phyloP scores from a whole-genome alignment of 2,329 filamentous ascomycete genomes.

The Trichoderma harzianum region DNA sequence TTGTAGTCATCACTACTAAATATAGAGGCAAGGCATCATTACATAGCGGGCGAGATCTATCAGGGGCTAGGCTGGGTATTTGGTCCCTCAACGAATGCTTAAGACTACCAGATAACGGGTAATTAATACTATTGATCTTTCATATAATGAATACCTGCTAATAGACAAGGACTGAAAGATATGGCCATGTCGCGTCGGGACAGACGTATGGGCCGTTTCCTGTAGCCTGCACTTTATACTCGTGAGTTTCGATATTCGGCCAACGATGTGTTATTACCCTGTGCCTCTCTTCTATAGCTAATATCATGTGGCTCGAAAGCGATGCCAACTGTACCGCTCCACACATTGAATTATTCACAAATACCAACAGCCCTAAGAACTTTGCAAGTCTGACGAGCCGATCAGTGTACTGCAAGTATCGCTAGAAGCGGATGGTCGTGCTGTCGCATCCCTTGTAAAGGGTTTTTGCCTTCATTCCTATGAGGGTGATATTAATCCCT shows the following conservation, averaged over 20 bases:
- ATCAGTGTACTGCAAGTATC: background rate
- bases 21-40: background rate
- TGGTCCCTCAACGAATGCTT: background rate
- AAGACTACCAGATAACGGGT: background rate
- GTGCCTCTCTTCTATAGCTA: background rate
- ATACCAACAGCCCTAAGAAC: background rate
- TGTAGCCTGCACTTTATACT: background rate
- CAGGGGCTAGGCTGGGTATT: background rate
- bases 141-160: background rate
- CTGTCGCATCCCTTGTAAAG: background rate
- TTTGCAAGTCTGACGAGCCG: background rate
- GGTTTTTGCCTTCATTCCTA: background rate
- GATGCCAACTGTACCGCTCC: background rate
- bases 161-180: background rate
- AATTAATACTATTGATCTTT: background rate
- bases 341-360: background rate
- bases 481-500: background rate
- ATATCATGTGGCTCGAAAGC: background rate
- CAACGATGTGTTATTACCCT: background rate
- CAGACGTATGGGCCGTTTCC: background rate
- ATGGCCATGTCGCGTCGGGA: background rate
- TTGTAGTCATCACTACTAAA: background rate
- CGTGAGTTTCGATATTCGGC: background rate
- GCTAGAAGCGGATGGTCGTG: background rate
- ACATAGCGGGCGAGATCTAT: background rate